These are phyloP conservation scores for Chaetomiaceae sp. DNA, from an alignment of 2,329 filamentous ascomycete species.

Conservation along the genomic window DNA sequence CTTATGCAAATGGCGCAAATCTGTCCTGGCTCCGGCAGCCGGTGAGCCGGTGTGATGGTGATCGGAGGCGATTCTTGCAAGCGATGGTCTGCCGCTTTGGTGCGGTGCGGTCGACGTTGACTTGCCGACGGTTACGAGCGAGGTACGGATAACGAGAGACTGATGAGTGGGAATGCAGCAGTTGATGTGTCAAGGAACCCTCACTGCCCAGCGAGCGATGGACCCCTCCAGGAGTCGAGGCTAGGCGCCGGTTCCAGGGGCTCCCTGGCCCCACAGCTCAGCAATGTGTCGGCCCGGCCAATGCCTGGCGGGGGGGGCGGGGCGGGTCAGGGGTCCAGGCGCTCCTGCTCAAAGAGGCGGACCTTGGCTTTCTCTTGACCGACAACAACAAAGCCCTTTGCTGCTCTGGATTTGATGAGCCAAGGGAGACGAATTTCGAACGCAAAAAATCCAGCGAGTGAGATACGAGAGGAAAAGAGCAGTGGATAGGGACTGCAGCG, in stretches of 20 bases:
- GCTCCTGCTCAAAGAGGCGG: conserved; percentile 10
- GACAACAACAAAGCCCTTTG: conserved; percentile 10
- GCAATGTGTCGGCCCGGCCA: conserved; percentile 15
- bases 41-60: neutral
- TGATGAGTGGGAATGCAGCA: no score
- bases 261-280: conserved; percentile 7
- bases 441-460: neutral
- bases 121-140: neutral
- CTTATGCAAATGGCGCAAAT: conserved; percentile 9
- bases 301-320: conserved; percentile 7
- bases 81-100: neutral
- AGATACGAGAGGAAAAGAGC: neutral
- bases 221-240: conserved; percentile 8
- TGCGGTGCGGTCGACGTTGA: neutral
- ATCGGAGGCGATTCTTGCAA: neutral
- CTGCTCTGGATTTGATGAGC: neutral
- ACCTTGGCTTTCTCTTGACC: neutral
- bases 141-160: no score
- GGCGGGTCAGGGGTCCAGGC: neutral
- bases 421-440: neutral
- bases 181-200: no score
- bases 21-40: neutral
- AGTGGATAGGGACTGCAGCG: neutral
- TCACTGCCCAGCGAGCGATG: neutral
- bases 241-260: conserved; percentile 12